Evolutionary conservation across 345 rosid genomes (phyloP).

Genomic region (Combretum micranthum): DNA sequence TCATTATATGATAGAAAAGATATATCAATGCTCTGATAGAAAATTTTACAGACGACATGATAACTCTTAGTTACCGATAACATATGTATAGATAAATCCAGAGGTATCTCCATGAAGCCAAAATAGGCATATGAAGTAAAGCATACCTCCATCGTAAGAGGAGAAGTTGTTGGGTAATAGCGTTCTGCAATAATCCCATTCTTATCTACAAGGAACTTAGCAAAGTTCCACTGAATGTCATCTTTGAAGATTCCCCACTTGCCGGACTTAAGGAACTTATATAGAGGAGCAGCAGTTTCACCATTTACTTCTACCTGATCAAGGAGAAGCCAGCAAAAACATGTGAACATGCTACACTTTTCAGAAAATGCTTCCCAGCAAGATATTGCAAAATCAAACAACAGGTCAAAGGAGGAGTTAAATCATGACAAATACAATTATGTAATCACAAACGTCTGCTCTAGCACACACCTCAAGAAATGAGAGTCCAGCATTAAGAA

Average conservation of each 20-base stretch:
- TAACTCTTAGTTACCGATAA: no score
- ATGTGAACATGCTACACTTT: not conserved
- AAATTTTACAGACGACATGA: no score
- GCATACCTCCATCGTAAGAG: conserved; percentile 70
- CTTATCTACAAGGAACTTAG: conserved; percentile 82
- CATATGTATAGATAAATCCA: no score
- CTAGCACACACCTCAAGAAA: no score
- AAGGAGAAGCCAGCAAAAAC: conserved; percentile 3
- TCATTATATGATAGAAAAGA: no score
- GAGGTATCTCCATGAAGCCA: no score
- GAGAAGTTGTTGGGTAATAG: conserved; percentile 80
- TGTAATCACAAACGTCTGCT: no score
- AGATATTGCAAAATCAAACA: no score
- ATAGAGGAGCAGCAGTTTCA: conserved; percentile 56
- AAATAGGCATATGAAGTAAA: not conserved
- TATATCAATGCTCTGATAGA: no score
- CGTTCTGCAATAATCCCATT: conserved; percentile 71
- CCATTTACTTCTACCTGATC: conserved; percentile 83
- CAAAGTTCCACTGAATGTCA: conserved; percentile 85
- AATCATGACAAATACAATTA: no score
- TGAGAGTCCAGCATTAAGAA: no score
- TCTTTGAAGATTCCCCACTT: conserved; percentile 85
- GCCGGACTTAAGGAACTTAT: conserved; percentile 74
- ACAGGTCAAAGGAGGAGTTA: no score
- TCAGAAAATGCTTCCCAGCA: not conserved